Evolutionary conservation across 352 stramenopile genomes (phyloP), one percentile per base, ranked within the genome.

Genomic region (Blastocystis sp.): DNA sequence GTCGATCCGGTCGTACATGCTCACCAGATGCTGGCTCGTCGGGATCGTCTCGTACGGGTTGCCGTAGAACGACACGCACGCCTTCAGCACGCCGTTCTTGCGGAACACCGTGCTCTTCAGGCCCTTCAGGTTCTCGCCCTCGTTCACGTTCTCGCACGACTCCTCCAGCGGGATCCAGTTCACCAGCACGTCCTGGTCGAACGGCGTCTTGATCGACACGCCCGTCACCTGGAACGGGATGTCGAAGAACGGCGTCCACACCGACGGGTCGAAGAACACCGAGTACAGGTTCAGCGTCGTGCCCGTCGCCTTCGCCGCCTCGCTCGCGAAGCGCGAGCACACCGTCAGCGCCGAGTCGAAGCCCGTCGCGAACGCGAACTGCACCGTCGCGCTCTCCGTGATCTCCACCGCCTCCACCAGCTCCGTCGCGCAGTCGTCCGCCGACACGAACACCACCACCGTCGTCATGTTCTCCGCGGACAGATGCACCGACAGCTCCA

Each of bases 241-340:
- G 45, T 59, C 74, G 28, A 69, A 84, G 74, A 84, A 84, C 53
- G 74, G 74, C 66, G 52, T 84, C 74, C 74, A 84, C 17, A 52
- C 28, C 10, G 40, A 10, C 5, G 74, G 74, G 48, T 84, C 74
- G 74, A 84, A 84, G 74, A n/a, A 67, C 34, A 69, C 74, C 10
- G 74, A 84, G 61, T 84, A 84, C 56, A 84, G 23, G 48, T 67
- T 34, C 74, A 84, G 34, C 23, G 48, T 45, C 2, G 74, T 64
- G 45, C 52, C 74, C 21, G n/a, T 43, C 38, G 2, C 28, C 9
- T 21, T 1, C 34, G 52, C 45, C 17, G 53, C 9, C 56, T 56
- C 52, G 41, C 52, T 64, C 14, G 74, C 74, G 45, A 69, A 84
- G 9, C n/a, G 38, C 9, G 56, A 28, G 61, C 74, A 84, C 74